Evolutionary conservation across 768 basidiomycete genomes (phyloP).

Genomic region (Rhodosporidiobolus odoratus): DNA sequence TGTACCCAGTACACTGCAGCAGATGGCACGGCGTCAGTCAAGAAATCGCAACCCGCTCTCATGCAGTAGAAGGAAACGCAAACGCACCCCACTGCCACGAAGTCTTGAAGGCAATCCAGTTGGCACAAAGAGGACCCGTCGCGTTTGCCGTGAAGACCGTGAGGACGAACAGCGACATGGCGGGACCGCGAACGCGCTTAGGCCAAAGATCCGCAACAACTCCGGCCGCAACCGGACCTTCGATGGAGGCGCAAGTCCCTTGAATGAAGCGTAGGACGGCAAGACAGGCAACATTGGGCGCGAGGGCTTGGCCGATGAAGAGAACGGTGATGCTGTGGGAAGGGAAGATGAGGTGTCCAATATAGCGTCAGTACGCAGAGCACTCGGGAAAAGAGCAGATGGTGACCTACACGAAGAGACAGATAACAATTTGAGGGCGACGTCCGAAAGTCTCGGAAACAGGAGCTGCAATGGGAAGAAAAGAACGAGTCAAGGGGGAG

Average conservation of each 20-base stretch:
- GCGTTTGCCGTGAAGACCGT: slow-evolving; percentile 36
- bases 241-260: slow-evolving; percentile 34
- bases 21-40: background rate
- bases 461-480: slow-evolving; percentile 27
- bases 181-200: slow-evolving; percentile 16
- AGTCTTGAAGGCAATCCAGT: slow-evolving; percentile 38
- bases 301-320: slow-evolving; percentile 34
- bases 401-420: slow-evolving; percentile 31
- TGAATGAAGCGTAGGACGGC: slow-evolving; percentile 31
- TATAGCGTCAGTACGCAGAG: too few species aligned
- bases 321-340: slow-evolving; percentile 26
- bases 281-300: slow-evolving; percentile 31
- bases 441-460: slow-evolving; percentile 40
- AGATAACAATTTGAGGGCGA: slow-evolving; percentile 38
- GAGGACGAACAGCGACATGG: slow-evolving; percentile 35
- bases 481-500: background rate
- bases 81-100: slow-evolving; percentile 36
- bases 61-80: background rate
- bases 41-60: background rate
- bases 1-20: slow-evolving; percentile 40
- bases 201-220: slow-evolving; percentile 30
- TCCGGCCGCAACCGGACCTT: slow-evolving; percentile 36
- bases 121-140: slow-evolving; percentile 34
- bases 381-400: background rate
- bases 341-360: too few species aligned